A percentile compares a stretch with the other conserved stretches of the same genome.
Evolutionary conservation across 2,329 filamentous ascomycete genomes (phyloP).

Genomic region (Epichloe hybrida): DNA sequence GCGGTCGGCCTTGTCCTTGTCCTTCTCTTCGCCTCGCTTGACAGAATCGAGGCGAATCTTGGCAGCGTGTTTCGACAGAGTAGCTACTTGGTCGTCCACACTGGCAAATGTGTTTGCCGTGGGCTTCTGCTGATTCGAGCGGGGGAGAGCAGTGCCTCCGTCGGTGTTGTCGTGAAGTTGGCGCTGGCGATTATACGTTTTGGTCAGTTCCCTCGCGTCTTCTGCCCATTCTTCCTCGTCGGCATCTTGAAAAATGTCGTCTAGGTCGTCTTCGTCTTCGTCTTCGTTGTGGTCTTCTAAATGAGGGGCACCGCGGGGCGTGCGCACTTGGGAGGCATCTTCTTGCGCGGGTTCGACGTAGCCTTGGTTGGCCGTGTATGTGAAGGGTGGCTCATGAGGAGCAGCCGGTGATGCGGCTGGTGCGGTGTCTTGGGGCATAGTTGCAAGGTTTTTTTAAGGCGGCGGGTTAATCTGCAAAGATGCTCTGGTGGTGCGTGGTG

Average conservation of each 20-base stretch:
- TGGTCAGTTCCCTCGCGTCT: constrained; percentile 57
- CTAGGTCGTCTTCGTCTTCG: constrained; percentile 24
- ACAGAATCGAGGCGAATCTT: constrained; percentile 70
- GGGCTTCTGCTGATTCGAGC: constrained; percentile 67
- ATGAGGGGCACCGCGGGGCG: constrained; percentile 13
- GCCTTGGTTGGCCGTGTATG: constrained; percentile 29
- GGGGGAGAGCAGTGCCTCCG: constrained; percentile 38
- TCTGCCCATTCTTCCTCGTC: constrained; percentile 51
- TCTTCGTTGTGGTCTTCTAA: constrained; percentile 16
- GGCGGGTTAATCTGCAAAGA: neutral
- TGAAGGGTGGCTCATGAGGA: constrained; percentile 32
- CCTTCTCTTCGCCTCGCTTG: constrained; percentile 37
- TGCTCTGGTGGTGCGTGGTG: neutral
- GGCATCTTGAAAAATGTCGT: constrained; percentile 27
- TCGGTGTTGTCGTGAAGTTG: constrained; percentile 38
- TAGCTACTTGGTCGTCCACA: constrained; percentile 77
- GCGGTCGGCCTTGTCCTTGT: constrained; percentile 81
- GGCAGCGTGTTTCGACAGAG: constrained; percentile 69
- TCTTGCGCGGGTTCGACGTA: constrained; percentile 25
- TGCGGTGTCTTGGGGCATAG: constrained; percentile 11
- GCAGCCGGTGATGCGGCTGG: constrained; percentile 22
- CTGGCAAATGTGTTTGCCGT: constrained; percentile 65
- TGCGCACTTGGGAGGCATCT: constrained; percentile 18
- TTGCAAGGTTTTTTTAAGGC: neutral
- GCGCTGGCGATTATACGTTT: constrained; percentile 77